Conservation (phyloP, 345 rosid genomes). For the Syzygium aqueum region DNA sequence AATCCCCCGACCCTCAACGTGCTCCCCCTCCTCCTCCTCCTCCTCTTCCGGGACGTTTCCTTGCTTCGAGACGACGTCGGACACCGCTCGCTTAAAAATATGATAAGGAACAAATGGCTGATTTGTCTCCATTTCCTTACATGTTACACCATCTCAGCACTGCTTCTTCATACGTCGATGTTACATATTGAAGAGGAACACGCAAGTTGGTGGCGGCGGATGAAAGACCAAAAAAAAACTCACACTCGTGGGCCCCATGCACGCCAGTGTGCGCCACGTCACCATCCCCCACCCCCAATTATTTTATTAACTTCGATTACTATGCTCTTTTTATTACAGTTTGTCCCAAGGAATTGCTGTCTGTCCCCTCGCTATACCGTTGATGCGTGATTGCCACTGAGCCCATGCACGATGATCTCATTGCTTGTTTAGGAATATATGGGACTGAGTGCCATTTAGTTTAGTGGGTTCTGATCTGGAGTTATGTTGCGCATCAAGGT, state of each 20-base stretch:
- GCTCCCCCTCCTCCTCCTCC: background rate
- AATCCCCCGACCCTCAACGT: background rate
- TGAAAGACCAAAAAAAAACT: background rate
- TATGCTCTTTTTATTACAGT: background rate
- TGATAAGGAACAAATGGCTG: background rate
- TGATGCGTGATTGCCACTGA: background rate
- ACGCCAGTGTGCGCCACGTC: background rate
- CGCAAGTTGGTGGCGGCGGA: background rate
- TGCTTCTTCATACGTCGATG: background rate
- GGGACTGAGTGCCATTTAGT: background rate
- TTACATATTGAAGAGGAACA: background rate
- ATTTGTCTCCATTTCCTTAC: background rate
- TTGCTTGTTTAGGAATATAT: background rate
- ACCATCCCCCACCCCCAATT: background rate
- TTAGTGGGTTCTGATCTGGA: background rate
- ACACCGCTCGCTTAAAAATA: background rate
- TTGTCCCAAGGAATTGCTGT: background rate
- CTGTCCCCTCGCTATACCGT: background rate
- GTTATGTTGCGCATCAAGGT: background rate
- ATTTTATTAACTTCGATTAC: background rate
- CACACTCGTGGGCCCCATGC: background rate
- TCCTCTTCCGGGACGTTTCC: background rate
- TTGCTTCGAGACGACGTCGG: background rate
- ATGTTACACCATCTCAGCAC: background rate
- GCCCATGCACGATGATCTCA: background rate